These are phyloP conservation scores for Knufia fluminis DNA, from an alignment of 2,329 filamentous ascomycete genomes.

Conservation along the genomic window DNA sequence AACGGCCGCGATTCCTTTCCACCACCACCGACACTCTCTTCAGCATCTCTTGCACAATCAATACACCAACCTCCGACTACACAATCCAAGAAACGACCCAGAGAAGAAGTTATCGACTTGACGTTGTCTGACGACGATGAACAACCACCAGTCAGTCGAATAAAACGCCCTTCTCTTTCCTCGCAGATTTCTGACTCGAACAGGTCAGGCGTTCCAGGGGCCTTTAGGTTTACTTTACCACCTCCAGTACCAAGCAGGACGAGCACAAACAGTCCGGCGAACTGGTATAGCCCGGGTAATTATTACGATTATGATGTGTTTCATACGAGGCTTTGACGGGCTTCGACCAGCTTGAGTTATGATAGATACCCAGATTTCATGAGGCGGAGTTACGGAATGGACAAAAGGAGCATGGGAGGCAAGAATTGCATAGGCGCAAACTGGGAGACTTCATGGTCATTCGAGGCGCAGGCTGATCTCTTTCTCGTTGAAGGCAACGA, in stretches of 20 bases:
- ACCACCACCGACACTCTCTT: neutral
- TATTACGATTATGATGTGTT: constrained; percentile 5
- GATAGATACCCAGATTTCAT: constrained; percentile 1
- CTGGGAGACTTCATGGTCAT: no score
- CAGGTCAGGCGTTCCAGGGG: constrained; percentile 2
- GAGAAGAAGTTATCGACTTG: constrained; percentile 44
- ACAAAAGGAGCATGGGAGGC: neutral
- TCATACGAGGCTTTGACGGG: neutral
- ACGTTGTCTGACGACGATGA: constrained; percentile 46
- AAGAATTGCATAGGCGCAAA: neutral
- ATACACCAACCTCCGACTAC: constrained; percentile 29
- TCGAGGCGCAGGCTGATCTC: no score
- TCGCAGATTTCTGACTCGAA: constrained; percentile 11
- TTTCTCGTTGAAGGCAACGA: no score
- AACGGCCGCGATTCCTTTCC: constrained; percentile 8
- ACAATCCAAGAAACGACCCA: constrained; percentile 37
- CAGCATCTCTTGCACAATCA: constrained; percentile 22
- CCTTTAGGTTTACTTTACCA: constrained; percentile 7
- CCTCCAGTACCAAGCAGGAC: neutral
- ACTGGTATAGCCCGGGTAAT: constrained; percentile 1
- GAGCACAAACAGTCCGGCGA: neutral
- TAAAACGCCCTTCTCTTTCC: constrained; percentile 11
- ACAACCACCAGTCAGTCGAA: constrained; percentile 24
- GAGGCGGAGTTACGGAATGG: neutral
- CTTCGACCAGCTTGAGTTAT: neutral